phyloP scores from a whole-genome alignment of 164 flowering plant genomes.

The Stephania cephalantha region DNA sequence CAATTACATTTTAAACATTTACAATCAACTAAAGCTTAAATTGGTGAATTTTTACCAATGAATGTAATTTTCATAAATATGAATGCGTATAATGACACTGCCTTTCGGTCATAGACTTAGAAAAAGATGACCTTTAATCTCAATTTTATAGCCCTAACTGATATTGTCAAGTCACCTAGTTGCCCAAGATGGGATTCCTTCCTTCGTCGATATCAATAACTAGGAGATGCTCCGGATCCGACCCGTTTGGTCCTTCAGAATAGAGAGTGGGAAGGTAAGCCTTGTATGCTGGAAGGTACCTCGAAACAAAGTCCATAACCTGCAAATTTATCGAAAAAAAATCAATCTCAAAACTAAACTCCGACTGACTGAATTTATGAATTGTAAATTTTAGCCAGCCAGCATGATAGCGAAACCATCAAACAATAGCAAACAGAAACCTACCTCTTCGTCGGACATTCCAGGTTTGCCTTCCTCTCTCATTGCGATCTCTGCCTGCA shows the following conservation, averaged over 20 bases:
- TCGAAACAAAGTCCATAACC: slow-evolving; percentile 92
- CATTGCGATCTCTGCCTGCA: slow-evolving; percentile 85
- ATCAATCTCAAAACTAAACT: neutral
- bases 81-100: slow-evolving; percentile 2
- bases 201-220: slow-evolving; percentile 28
- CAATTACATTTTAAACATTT: neutral
- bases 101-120: neutral
- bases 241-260: slow-evolving; percentile 83
- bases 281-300: slow-evolving; percentile 90
- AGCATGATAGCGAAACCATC: neutral
- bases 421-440: neutral
- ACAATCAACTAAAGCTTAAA: neutral
- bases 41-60: neutral
- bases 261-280: slow-evolving; percentile 93
- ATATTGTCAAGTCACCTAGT: neutral
- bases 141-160: neutral
- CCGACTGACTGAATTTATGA: neutral
- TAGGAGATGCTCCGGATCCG: slow-evolving; percentile 43
- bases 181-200: slow-evolving; percentile 26
- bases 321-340: slow-evolving; percentile 20
- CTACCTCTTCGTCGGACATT: slow-evolving; percentile 91
- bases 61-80: neutral
- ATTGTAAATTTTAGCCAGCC: neutral
- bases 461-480: slow-evolving; percentile 78
- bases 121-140: slow-evolving; percentile 3